These are phyloP conservation scores for Thraustochytrium sp. DNA, from an alignment of 352 stramenopile genomes.

Conservation along the genomic window DNA sequence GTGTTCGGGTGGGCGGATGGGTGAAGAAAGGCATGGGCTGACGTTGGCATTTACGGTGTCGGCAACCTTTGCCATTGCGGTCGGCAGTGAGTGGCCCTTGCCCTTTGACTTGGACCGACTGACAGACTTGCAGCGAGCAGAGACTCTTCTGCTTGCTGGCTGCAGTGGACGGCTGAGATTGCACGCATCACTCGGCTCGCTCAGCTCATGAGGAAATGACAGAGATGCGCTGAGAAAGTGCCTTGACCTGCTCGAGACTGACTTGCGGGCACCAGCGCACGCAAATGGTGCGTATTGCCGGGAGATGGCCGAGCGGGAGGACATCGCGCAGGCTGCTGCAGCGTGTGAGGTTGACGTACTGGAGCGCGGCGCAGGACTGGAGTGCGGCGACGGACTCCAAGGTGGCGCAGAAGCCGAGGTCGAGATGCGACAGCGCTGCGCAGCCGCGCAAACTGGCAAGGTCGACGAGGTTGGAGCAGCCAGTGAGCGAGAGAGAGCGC, in stretches of 20 bases:
- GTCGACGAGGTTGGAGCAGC: background rate
- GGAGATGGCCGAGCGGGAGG: background rate
- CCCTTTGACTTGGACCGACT: too few species aligned
- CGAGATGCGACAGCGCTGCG: background rate
- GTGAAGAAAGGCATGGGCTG: too few species aligned
- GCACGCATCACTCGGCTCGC: background rate
- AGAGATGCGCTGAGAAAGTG: background rate
- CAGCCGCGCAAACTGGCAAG: background rate
- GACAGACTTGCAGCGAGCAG: too few species aligned
- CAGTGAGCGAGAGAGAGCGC: background rate
- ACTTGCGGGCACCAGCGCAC: conserved; percentile 17
- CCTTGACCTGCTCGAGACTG: background rate
- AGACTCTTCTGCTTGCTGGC: background rate
- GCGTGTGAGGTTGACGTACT: background rate
- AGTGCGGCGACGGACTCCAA: background rate
- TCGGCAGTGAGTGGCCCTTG: too few species aligned
- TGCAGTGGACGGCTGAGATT: background rate
- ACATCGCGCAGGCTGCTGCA: background rate
- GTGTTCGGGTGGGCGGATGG: too few species aligned
- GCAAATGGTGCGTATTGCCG: background rate
- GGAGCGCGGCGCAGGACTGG: background rate
- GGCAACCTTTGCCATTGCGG: too few species aligned
- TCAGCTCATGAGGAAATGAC: background rate
- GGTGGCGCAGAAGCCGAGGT: conserved; percentile 11
- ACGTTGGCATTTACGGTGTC: too few species aligned